Evolutionary conservation across 768 basidiomycete species (phyloP).

Genomic region (Sarcodon aspratus): DNA sequence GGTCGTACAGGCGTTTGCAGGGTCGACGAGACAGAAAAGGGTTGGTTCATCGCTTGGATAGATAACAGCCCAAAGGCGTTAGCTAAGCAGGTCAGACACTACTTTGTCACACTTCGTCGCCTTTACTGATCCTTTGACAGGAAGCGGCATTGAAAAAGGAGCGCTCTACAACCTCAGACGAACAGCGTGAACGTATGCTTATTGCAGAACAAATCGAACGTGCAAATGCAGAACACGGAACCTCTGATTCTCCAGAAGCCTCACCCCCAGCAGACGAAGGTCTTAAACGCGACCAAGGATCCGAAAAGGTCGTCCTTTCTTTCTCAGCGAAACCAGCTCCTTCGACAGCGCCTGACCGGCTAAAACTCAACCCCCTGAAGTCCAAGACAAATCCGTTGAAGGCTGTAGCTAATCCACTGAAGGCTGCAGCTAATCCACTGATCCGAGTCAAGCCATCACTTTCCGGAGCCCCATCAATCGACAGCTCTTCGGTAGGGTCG

Average conservation of each 20-base stretch:
- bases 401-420: slow-evolving; percentile 46
- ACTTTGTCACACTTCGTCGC: neutral
- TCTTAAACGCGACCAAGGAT: slow-evolving; percentile 59
- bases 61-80: slow-evolving; percentile 93
- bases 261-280: slow-evolving; percentile 30
- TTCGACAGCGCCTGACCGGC: slow-evolving; percentile 22
- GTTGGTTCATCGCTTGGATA: slow-evolving; percentile 96
- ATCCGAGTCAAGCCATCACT: too few relatives aligned
- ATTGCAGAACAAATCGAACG: slow-evolving; percentile 93
- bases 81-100: slow-evolving; percentile 61
- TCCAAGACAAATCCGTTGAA: slow-evolving; percentile 48
- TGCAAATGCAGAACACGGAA: slow-evolving; percentile 41
- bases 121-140: slow-evolving; percentile 19
- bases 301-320: slow-evolving; percentile 68
- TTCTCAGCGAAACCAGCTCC: slow-evolving; percentile 45
- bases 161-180: slow-evolving; percentile 82
- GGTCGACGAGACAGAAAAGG: slow-evolving; percentile 98
- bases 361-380: slow-evolving; percentile 60
- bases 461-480: slow-evolving; percentile 11
- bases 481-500: slow-evolving; percentile 26
- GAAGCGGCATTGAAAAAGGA: slow-evolving; percentile 90
- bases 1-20: slow-evolving; percentile 78
- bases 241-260: slow-evolving; percentile 14
- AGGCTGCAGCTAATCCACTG: slow-evolving; percentile 25
- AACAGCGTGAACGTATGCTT: slow-evolving; percentile 82